Conservation (phyloP, 306 rosid genomes). For the Alnus glutinosa region DNA sequence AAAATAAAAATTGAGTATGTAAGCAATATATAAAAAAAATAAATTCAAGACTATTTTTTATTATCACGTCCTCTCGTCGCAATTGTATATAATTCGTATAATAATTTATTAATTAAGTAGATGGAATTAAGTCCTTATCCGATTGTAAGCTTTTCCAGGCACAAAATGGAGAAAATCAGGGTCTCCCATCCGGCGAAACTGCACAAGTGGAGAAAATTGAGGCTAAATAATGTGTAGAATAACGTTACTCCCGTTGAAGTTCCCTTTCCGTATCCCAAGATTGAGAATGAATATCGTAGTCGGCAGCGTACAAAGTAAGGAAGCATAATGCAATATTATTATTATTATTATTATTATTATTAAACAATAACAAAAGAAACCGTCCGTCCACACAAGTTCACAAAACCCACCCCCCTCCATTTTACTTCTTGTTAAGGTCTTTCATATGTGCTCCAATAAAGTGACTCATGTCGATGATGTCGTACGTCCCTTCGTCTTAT, state of each 20-base stretch:
- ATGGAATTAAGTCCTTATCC: background rate
- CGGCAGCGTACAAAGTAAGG: constrained; percentile 56
- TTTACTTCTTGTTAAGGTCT: background rate
- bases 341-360: background rate
- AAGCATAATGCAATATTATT: constrained; percentile 17
- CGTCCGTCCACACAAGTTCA: constrained; percentile 30
- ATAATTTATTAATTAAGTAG: no score
- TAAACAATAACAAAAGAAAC: constrained; percentile 16
- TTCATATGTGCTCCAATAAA: no score
- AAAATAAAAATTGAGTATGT: no score
- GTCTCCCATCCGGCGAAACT: background rate
- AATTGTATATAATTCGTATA: no score
- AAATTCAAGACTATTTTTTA: no score
- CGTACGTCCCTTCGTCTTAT: constrained; percentile 41
- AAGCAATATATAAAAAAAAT: no score
- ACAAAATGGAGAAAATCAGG: background rate
- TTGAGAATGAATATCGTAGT: constrained; percentile 36
- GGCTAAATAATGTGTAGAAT: background rate
- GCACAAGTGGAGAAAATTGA: constrained; percentile 14
- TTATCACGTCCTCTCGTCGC: no score
- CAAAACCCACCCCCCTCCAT: no score
- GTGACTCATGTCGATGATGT: background rate
- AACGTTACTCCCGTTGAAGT: background rate
- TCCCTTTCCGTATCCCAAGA: constrained; percentile 8
- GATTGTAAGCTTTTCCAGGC: background rate